These are phyloP conservation scores for Tolypocladium album DNA, from an alignment of 2,329 filamentous ascomycete genomes.

Conservation along the genomic window DNA sequence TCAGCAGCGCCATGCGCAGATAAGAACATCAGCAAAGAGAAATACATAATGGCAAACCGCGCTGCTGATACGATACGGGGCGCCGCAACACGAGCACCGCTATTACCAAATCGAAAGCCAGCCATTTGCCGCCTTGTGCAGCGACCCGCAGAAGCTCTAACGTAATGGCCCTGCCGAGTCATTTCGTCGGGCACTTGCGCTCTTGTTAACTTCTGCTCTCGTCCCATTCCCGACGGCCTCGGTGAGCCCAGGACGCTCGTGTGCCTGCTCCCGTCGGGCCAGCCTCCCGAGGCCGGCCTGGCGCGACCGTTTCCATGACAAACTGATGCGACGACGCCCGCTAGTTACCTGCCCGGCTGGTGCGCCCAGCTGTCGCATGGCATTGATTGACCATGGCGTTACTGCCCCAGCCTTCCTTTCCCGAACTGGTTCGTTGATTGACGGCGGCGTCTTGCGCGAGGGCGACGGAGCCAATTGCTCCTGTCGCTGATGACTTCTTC, in stretches of 20 bases:
- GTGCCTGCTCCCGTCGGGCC: too few relatives aligned
- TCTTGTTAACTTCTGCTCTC: neutral
- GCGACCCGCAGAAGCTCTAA: constrained; percentile 25
- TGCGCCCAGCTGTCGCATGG: neutral
- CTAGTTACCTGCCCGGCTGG: neutral
- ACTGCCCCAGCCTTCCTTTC: neutral
- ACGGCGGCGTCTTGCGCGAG: neutral
- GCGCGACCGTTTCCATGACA: neutral
- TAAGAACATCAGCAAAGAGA: constrained; percentile 18
- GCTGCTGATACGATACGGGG: constrained; percentile 3
- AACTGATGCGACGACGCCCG: constrained; percentile 1
- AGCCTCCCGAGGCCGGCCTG: neutral
- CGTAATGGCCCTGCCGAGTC: constrained; percentile 25
- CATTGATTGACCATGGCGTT: neutral
- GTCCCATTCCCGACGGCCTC: neutral
- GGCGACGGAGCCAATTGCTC: neutral
- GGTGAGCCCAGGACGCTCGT: neutral
- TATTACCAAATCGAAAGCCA: constrained; percentile 39
- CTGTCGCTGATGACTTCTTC: neutral
- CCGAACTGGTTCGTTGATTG: neutral
- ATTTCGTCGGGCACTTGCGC: constrained; percentile 4
- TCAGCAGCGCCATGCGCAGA: constrained; percentile 2
- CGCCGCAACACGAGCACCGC: neutral
- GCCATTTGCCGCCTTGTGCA: constrained; percentile 10
- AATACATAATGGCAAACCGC: constrained; percentile 27